Base-by-base conservation (phyloP, 495 filamentous ascomycete species). In the Penicillium antarcticum region DNA sequence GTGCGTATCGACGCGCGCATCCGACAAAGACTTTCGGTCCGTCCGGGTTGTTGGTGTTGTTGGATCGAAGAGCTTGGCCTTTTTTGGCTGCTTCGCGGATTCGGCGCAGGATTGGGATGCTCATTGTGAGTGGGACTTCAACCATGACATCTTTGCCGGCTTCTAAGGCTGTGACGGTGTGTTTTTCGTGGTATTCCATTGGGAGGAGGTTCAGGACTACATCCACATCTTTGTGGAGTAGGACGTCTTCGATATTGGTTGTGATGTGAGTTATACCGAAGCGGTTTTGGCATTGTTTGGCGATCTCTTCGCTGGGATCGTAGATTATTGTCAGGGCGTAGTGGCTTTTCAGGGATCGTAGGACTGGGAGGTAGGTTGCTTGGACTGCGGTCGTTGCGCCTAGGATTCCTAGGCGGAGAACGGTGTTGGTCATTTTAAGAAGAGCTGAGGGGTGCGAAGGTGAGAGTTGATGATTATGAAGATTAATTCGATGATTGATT, bases 61-160 rank as follows among this genome's bases (percentile, higher is more conserved):
- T 38, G 1, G 55, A 40, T 10, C 31, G 36, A 1, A 23, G 6
- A 6, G 38, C 14, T 2, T 35, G 11, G 45, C 55, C 45, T 52
- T 58, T 55, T 63, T 68, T 32, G 12, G 21, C 51, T 13, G 77
- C 80, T 1, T 66, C 68, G 24, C 72, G 58, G 42, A 82, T 75
- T 12, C 58, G 55, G 9, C 72, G 56, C 1, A 73, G 68, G 37
- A 66, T 69, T 2, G 57, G 63, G 36, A 72, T 55, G 48, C 63
- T 70, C 42, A 79, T 56, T 44, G 77, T 71, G 12, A 83, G 57
- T 1, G 80, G 82, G 38, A 79, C 76, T 53, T 83, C 79, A 29
- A 84, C 65, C 56, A 85, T 72, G 50, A 77, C 75, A 40, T 77
- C 63, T 55, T 85, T 85, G 19, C 69, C 71, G 7, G 71, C 56